Evolutionary conservation across 2,329 filamentous ascomycete genomes (phyloP).

Genomic region (Sclerotinia nivalis): DNA sequence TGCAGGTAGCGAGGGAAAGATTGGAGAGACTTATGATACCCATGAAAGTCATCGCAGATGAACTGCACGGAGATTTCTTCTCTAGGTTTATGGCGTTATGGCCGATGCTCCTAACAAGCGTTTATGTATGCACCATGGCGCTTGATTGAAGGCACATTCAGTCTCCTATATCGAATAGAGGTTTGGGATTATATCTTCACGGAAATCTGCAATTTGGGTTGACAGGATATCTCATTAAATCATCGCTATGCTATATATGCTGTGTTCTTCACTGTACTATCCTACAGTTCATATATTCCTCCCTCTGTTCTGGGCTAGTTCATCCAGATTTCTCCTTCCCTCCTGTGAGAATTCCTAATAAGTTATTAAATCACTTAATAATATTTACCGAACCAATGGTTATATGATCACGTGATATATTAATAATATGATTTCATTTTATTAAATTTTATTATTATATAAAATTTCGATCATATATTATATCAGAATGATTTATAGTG

Average conservation of each 20-base stretch:
- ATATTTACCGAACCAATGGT: too few relatives aligned
- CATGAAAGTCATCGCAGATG: slow-evolving; percentile 19
- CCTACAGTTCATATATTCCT: not conserved
- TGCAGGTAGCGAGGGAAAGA: not conserved
- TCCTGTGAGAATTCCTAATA: too few relatives aligned
- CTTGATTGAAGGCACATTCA: not conserved
- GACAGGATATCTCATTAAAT: not conserved
- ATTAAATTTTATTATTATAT: too few relatives aligned
- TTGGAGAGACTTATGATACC: slow-evolving; percentile 20
- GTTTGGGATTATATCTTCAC: not conserved
- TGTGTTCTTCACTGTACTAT: not conserved
- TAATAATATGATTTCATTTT: too few relatives aligned
- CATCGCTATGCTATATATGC: not conserved
- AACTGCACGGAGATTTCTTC: not conserved
- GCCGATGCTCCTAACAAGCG: slow-evolving; percentile 10
- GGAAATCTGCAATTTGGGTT: not conserved
- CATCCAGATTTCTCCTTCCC: not conserved
- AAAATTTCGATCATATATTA: too few relatives aligned
- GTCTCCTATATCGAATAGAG: not conserved
- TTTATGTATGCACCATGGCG: not conserved
- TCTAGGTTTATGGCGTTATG: slow-evolving; percentile 6
- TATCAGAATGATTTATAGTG: too few relatives aligned
- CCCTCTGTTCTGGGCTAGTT: not conserved
- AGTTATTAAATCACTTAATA: too few relatives aligned
- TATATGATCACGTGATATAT: too few relatives aligned